Base-by-base conservation (phyloP, 1,284 basidiomycete genomes). In the Ceratobasidium sp. region DNA sequence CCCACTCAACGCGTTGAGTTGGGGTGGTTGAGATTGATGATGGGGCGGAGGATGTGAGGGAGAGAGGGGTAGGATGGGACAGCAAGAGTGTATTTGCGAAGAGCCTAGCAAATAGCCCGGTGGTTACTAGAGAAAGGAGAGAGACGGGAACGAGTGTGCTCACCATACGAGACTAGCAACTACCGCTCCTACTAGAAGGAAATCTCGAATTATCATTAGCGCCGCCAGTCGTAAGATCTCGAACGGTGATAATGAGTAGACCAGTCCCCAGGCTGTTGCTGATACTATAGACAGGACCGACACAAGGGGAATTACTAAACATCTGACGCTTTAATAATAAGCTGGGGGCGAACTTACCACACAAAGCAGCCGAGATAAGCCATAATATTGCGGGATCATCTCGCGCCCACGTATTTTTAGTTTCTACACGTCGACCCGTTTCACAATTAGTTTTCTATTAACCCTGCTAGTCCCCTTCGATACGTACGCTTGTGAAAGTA, bases 351-450 rank as follows among this genome's bases (percentile, higher is more conserved):
- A 8, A 83, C 89, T 75, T 76, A 95, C 94, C 89, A 75, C 85
- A 86, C 17, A 96, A 86, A 81, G 91, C 94, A 51, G 88, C 92
- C 41, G 89, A 88, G 69, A 97, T 90, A 63, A 98, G 87, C 56
- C 97, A 87, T 47, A 97, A 86, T 79, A 97, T 96, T 15, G 96
- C 96, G 22, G 96, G 96, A 81, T 98, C 96, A 82, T 98, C 96
- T 82, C 96, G 87, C 29, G 96, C 95, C 96, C 96, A 98, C 5
- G 93, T 94, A 82, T 98, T 98, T 87, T 98, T 98, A n/a, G 96
- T 98, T 85, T 98, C 95, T 94, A 80, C 33, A 44, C 53, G 73
- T 50, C 15, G 57, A 54, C 31, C 15, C 31, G 17, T 45, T n/a
- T 6, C 36, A 41, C 11, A 11, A 41, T 41, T 41, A 41, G 36